Evolutionary conservation across 305 asterid genomes (phyloP).

Genomic region (Caryopteris hybrid): DNA sequence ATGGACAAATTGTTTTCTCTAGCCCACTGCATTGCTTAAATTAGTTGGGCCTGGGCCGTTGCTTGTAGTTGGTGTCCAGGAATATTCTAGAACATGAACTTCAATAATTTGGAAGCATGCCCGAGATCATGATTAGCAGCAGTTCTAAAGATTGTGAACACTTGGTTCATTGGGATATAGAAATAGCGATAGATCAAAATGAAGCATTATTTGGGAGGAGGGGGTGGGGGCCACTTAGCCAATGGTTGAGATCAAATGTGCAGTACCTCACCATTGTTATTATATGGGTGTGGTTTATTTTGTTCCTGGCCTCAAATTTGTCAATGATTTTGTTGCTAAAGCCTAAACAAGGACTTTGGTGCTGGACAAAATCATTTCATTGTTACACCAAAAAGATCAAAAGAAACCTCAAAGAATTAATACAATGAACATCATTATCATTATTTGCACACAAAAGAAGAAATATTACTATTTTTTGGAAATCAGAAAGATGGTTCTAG

Average conservation of each 20-base stretch:
- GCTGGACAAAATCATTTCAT: slow-evolving; percentile 34
- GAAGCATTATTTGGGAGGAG: neutral
- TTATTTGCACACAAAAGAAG: neutral
- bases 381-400: neutral
- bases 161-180: neutral
- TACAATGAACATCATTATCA: neutral
- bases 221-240: neutral
- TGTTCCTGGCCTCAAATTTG: slow-evolving; percentile 16
- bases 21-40: neutral
- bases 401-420: neutral
- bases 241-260: slow-evolving; percentile 1
- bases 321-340: slow-evolving; percentile 12
- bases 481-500: neutral
- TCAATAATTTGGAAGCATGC: slow-evolving; percentile 13
- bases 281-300: neutral
- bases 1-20: neutral
- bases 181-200: slow-evolving; percentile 14
- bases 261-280: neutral
- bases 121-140: neutral
- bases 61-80: neutral
- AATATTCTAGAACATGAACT: neutral
- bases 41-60: neutral
- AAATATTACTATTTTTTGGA: neutral
- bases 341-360: slow-evolving; percentile 1
- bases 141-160: neutral